Conservation (phyloP, 441 rosid genomes). For the Adansonia rubrostipa region DNA sequence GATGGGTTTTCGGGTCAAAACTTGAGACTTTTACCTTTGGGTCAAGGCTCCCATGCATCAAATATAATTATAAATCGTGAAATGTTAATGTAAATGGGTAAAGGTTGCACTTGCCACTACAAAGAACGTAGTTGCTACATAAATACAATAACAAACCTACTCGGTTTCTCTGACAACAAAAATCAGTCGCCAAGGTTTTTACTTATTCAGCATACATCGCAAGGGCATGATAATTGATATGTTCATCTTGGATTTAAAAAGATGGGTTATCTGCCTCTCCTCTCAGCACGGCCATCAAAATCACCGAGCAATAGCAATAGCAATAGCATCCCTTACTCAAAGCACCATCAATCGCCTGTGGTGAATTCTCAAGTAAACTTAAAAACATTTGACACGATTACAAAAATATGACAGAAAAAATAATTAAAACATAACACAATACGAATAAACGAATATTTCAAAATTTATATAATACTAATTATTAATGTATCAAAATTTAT, state of each 20-base stretch:
- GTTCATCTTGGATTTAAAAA: constrained; percentile 27
- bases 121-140: constrained; percentile 14
- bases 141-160: constrained; percentile 21
- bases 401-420: too few species aligned
- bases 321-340: not conserved
- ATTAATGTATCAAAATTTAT: too few species aligned
- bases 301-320: not conserved
- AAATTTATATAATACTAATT: too few species aligned
- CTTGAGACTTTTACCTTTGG: not conserved
- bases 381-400: too few species aligned
- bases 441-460: too few species aligned
- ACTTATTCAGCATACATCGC: constrained; percentile 26
- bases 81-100: constrained; percentile 23
- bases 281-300: constrained; percentile 17
- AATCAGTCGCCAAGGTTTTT: constrained; percentile 23
- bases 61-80: constrained; percentile 13
- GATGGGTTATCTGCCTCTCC: constrained; percentile 24
- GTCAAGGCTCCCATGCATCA: not conserved
- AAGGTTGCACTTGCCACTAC: constrained; percentile 21
- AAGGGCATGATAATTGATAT: constrained; percentile 33
- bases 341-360: constrained; percentile 12
- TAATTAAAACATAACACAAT: too few species aligned
- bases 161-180: constrained; percentile 26
- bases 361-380: not conserved
- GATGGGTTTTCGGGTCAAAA: not conserved